Base-by-base conservation (phyloP, 2,329 filamentous ascomycete species). In the Trichoderma koningiopsis region DNA sequence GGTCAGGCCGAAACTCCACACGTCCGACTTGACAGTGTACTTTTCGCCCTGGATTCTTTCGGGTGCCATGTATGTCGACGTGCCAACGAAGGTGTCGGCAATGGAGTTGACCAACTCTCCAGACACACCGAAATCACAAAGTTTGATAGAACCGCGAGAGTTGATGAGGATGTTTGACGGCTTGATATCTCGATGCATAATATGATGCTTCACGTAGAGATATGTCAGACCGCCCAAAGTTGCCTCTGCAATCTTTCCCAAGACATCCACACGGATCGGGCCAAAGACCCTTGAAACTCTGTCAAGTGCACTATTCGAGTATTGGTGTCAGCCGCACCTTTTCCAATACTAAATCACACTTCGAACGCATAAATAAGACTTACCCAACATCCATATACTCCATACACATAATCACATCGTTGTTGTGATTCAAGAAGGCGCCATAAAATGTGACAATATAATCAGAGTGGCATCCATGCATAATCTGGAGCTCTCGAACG, bases 321-420 rank as follows among this genome's bases (percentile, higher is more conserved):
- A 37, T 27, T 47, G 19, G n/a, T 14, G 27, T 63, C 53, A 58
- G 58, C 24, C 37, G 31, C 35, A 27, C 22, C n/a, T 29, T 22
- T 22, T 10, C 6, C 22, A 33, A 31, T 8, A 10, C 22, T 49
- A 29, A 22, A 3, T 31, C 27, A n/a, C 14, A 49, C 27, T 10
- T 11, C 7, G 35, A 13, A 24, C 2, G 24, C 16, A 37, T 7
- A 16, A 10, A 35, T 8, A 13, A 35, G 65, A 83, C 92, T 81
- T 87, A 98, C 96, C 96, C 96, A 79, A 95, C 93, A 81, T 99
- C 96, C 93, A 97, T 97, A 79, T 99, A 98, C 80, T 99, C 96
- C 96, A 99, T 99, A 81, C 96, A 99, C 91, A 99, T 95, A 75
- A 98, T 96, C 70, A 99, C 96, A 82, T 99, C 96, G 78, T 96